These are phyloP conservation scores for Candida glaebosa DNA, from an alignment of 805 yeast genomes.

Conservation along the genomic window DNA sequence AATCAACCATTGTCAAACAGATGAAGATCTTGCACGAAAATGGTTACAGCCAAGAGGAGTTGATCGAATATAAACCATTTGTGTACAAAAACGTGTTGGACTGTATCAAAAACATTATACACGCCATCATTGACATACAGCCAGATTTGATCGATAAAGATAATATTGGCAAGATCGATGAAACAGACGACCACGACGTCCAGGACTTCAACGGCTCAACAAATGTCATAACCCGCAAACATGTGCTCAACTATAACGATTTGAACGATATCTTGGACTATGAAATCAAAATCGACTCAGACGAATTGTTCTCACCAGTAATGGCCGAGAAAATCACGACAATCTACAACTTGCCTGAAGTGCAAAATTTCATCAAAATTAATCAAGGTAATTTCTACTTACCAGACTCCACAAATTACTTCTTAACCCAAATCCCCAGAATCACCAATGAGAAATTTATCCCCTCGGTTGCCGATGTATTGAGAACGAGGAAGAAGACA, in stretches of 20 bases:
- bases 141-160: slow-evolving; percentile 31
- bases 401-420: slow-evolving; percentile 81
- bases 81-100: slow-evolving; percentile 76
- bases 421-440: slow-evolving; percentile 63
- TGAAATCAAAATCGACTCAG: slow-evolving; percentile 52
- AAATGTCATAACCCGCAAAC: slow-evolving; percentile 10
- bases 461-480: slow-evolving; percentile 74
- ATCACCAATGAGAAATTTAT: slow-evolving; percentile 58
- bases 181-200: slow-evolving; percentile 1
- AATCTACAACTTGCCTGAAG: slow-evolving; percentile 57
- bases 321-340: slow-evolving; percentile 47
- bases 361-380: slow-evolving; percentile 51
- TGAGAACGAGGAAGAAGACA: slow-evolving; percentile 87
- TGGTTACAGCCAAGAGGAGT: slow-evolving; percentile 69
- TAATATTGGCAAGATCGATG: slow-evolving; percentile 6
- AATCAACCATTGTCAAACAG: slow-evolving; percentile 76
- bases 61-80: slow-evolving; percentile 70
- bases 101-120: slow-evolving; percentile 66
- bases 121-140: slow-evolving; percentile 57
- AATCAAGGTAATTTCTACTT: slow-evolving; percentile 72
- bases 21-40: slow-evolving; percentile 74
- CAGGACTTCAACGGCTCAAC: slow-evolving; percentile 3
- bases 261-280: slow-evolving; percentile 43
- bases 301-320: slow-evolving; percentile 46
- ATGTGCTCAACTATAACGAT: slow-evolving; percentile 30